Percentiles rank a stretch among this genome's conserved stretches.
phyloP scores from a whole-genome alignment of 2,329 filamentous ascomycete genomes.

The Metarhizium robertsii region DNA sequence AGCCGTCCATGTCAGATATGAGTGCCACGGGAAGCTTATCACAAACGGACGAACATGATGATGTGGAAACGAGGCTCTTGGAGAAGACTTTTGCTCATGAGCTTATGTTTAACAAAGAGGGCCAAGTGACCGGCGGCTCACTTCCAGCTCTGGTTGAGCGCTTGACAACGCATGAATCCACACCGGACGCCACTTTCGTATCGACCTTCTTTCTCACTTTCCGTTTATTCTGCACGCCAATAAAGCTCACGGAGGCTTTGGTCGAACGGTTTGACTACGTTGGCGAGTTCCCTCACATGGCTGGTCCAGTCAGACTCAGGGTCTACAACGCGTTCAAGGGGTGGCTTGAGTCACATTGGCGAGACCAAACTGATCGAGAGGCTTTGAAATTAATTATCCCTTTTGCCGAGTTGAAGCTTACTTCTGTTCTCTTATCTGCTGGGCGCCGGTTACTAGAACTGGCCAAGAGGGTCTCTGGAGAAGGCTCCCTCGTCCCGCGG shows the following conservation, averaged over 20 bases:
- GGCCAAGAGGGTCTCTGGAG: conserved; percentile 64
- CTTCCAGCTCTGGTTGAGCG: conserved; percentile 88
- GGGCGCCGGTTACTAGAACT: conserved; percentile 75
- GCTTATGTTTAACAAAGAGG: conserved; percentile 87
- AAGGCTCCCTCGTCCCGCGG: conserved; percentile 70
- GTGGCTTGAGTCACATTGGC: conserved; percentile 96
- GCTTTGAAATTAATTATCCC: conserved; percentile 67
- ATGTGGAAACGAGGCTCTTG: conserved; percentile 75
- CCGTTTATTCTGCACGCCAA: conserved; percentile 77
- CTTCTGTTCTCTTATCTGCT: conserved; percentile 60
- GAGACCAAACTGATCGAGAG: conserved; percentile 66
- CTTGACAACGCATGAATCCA: conserved; percentile 84
- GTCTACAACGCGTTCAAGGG: conserved; percentile 97
- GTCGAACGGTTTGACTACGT: conserved; percentile 91
- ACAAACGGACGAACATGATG: conserved; percentile 65
- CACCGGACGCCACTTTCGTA: conserved; percentile 84
- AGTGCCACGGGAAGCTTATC: conserved; percentile 57
- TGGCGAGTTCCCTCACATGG: conserved; percentile 62
- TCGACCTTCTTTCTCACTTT: conserved; percentile 96
- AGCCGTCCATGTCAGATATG: conserved; percentile 58
- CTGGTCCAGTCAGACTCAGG: conserved; percentile 73
- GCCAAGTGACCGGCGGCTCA: conserved; percentile 87
- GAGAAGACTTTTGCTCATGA: conserved; percentile 89
- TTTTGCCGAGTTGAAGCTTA: conserved; percentile 70
- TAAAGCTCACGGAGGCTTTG: conserved; percentile 70